Evolutionary conservation across 192 early-diverging fungal genomes (phyloP).

Genomic region (Linnemannia schmuckeri): DNA sequence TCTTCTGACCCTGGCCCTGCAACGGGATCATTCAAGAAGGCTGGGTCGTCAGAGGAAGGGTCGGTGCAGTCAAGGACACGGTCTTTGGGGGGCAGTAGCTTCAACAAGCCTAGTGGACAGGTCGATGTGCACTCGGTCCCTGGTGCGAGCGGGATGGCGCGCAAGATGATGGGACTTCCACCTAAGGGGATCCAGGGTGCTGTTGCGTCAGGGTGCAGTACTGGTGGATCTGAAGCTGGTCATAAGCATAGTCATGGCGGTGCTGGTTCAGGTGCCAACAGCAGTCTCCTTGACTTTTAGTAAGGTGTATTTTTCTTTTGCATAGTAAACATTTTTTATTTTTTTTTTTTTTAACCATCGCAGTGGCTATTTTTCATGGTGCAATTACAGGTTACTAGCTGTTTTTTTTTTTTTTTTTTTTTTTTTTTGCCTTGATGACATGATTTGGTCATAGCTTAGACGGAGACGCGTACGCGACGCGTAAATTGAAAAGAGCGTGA

Average conservation of each 20-base stretch:
- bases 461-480: too few relatives aligned
- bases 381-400: too few relatives aligned
- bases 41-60: background rate
- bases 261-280: slow-evolving; percentile 18
- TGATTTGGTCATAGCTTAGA: too few relatives aligned
- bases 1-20: slow-evolving; percentile 2
- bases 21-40: slow-evolving; percentile 11
- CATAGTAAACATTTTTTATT: background rate
- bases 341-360: background rate
- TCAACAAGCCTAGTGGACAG: background rate
- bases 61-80: background rate
- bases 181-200: slow-evolving; percentile 46
- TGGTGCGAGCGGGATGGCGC: slow-evolving; percentile 45
- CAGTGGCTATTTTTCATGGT: too few relatives aligned
- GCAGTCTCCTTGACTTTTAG: slow-evolving; percentile 45
- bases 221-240: slow-evolving; percentile 16
- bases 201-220: slow-evolving; percentile 37
- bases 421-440: too few relatives aligned
- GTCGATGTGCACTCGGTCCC: slow-evolving; percentile 50
- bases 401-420: too few relatives aligned
- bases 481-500: too few relatives aligned
- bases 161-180: slow-evolving; percentile 54
- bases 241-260: slow-evolving; percentile 17
- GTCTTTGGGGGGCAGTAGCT: slow-evolving; percentile 7
- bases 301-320: background rate